These are phyloP conservation scores for Letharia lupina DNA, from an alignment of 495 filamentous ascomycete species.

Conservation along the genomic window DNA sequence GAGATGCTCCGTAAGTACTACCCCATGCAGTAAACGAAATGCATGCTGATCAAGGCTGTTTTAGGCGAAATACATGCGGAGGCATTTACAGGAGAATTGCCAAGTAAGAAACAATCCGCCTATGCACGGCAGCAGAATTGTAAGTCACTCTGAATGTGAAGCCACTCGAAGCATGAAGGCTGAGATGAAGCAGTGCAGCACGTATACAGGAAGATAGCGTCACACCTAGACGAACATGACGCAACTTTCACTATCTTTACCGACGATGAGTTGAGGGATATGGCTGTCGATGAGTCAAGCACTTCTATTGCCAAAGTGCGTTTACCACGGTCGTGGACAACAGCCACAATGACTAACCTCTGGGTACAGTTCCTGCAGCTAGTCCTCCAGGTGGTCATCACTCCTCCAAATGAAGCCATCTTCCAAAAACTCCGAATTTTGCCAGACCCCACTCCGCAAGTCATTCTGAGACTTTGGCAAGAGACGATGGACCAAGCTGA, in stretches of 20 bases:
- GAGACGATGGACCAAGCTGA: slow-evolving; percentile 12
- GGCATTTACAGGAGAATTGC: slow-evolving; percentile 58
- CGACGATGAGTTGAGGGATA: slow-evolving; percentile 12
- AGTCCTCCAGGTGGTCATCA: slow-evolving; percentile 55
- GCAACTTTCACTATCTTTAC: slow-evolving; percentile 11
- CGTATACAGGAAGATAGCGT: slow-evolving; percentile 13
- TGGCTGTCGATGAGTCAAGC: slow-evolving; percentile 14
- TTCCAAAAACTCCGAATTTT: slow-evolving; percentile 44
- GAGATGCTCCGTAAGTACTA: slow-evolving; percentile 41
- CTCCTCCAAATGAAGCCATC: slow-evolving; percentile 46
- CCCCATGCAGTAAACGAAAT: slow-evolving; percentile 8
- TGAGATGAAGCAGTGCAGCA: slow-evolving; percentile 17
- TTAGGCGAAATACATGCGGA: slow-evolving; percentile 55
- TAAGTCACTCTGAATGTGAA: slow-evolving; percentile 15
- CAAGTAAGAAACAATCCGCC: slow-evolving; percentile 44
- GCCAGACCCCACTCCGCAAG: slow-evolving; percentile 15
- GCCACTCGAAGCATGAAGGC: background rate
- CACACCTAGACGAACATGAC: slow-evolving; percentile 11
- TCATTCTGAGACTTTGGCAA: slow-evolving; percentile 12
- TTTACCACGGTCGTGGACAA: background rate
- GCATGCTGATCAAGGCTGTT: slow-evolving; percentile 14
- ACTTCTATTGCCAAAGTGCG: slow-evolving; percentile 10
- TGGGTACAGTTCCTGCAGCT: slow-evolving; percentile 54
- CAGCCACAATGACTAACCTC: slow-evolving; percentile 30
- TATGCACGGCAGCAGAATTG: slow-evolving; percentile 32